Base-by-base conservation (phyloP, 129 eudicot species). In the Artemisia annua region DNA sequence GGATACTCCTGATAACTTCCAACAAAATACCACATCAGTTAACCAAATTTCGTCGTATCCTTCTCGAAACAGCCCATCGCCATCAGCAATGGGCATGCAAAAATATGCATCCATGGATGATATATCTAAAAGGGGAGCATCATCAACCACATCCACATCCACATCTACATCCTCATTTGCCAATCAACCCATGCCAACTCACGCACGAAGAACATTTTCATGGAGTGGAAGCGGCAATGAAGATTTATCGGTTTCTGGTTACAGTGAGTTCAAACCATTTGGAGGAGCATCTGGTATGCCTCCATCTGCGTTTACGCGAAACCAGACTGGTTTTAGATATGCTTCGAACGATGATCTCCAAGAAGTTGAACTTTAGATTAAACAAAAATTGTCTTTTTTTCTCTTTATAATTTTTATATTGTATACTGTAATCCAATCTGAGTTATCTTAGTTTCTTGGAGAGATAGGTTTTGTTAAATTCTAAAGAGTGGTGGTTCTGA, bases 331-430 rank as follows among this genome's bases (percentile, higher is more conserved):
- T 30, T 68, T 66, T 44, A 46, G 63, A 50, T 80, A 84, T 70
- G 70, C 88, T 5, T 82, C 87, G n/a, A 74, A 78, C n/a, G 92
- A 91, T 18, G 93, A 91, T 63, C 91, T 91, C 64, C 97, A 88
- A 12, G 96, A 88, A 77, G 97, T 91, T 22, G 91, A 91, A 68
- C 92, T 88, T 30, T 91, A 68, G 62, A 58, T 69, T 46, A 64
- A 19, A 43, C 19, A 43, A 75, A 55, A 53, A 43, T 39, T 10
- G 18, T 58, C 59, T 44, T 71, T 19, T 19, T 43, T 56, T 44
- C 18, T 10, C 7, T 46, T 48, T 48, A 9, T 52, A 52, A 1
- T 63, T 73, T 74, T 35, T 62, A 63, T 63, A 74, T 74, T 75
- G 72, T 75, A 75, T 66, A 75, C 53, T 75, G 73, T 58, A 63